Conservation (phyloP, 2,329 filamentous ascomycete genomes). For the Ploettnerulaceae sp. region DNA sequence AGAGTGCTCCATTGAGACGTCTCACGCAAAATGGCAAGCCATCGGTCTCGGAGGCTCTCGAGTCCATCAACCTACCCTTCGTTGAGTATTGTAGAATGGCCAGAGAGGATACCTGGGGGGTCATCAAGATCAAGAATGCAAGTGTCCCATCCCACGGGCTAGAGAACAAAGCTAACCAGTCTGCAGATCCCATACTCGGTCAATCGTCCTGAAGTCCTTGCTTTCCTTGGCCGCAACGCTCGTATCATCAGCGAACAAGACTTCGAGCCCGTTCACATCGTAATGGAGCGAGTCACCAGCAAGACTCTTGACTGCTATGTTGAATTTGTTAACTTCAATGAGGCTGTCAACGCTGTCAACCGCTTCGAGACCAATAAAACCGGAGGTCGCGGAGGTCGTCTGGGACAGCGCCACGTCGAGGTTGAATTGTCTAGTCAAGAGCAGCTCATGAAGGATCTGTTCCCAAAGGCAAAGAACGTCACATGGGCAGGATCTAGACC, state of each 20-base stretch:
- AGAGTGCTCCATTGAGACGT: constrained; percentile 4
- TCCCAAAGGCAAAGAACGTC: constrained; percentile 53
- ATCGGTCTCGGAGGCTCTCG: constrained; percentile 28
- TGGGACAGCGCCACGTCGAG: constrained; percentile 54
- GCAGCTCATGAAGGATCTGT: constrained; percentile 56
- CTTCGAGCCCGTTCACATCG: constrained; percentile 56
- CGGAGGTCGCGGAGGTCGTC: constrained; percentile 40
- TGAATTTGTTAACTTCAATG: constrained; percentile 49
- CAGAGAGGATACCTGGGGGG: constrained; percentile 29
- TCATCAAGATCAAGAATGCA: constrained; percentile 37
- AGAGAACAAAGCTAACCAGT: constrained; percentile 8
- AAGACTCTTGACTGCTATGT: constrained; percentile 60
- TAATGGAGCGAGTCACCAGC: constrained; percentile 58
- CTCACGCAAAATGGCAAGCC: constrained; percentile 28
- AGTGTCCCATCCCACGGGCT: constrained; percentile 22
- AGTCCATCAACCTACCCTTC: constrained; percentile 33
- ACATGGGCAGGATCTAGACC: constrained; percentile 49
- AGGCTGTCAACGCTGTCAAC: constrained; percentile 50
- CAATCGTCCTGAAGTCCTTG: constrained; percentile 50
- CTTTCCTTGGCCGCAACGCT: constrained; percentile 54
- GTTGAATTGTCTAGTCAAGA: constrained; percentile 53
- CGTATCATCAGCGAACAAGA: constrained; percentile 47
- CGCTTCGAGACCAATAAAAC: constrained; percentile 40
- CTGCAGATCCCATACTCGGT: constrained; percentile 52
- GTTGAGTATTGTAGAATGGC: constrained; percentile 33